Conservation (phyloP, 495 filamentous ascomycete genomes). For the Pyronema domesticum region DNA sequence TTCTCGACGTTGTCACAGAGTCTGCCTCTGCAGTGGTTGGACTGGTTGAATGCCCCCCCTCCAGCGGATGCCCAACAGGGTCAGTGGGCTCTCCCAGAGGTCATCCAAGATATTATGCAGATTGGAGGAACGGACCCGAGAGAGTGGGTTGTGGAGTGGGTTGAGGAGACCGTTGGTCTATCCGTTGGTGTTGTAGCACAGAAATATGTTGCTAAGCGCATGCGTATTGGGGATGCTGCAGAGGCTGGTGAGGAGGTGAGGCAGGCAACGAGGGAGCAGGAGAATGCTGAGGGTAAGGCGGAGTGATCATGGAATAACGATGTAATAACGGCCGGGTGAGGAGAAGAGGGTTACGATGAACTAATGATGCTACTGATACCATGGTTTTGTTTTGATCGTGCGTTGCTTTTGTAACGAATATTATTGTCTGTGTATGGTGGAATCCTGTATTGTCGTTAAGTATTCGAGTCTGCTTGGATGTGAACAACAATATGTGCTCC, state of each 20-base stretch:
- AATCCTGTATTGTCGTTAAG: too few relatives aligned
- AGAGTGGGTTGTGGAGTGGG: conserved; percentile 95
- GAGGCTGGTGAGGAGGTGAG: conserved; percentile 1
- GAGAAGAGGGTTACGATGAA: background rate
- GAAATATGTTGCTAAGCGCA: conserved; percentile 80
- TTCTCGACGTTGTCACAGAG: conserved; percentile 70
- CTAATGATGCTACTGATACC: background rate
- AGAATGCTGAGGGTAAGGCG: conserved; percentile 3
- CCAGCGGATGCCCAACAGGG: conserved; percentile 27
- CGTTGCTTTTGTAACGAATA: too few relatives aligned
- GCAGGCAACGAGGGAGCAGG: conserved; percentile 6
- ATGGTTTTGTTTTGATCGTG: too few relatives aligned
- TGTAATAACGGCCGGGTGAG: too few relatives aligned
- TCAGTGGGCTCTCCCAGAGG: conserved; percentile 45
- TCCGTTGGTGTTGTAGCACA: conserved; percentile 79
- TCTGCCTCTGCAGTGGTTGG: conserved; percentile 71
- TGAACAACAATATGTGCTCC: too few relatives aligned
- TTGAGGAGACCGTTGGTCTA: conserved; percentile 72
- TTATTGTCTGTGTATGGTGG: too few relatives aligned
- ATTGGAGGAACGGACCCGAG: conserved; percentile 80
- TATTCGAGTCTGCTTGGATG: too few relatives aligned
- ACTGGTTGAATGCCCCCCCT: conserved; percentile 71
- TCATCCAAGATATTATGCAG: conserved; percentile 76
- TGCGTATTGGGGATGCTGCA: conserved; percentile 82
- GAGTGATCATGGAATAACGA: background rate